Base-by-base conservation (phyloP, 306 rosid species). In the Dalbergia oliveri region DNA sequence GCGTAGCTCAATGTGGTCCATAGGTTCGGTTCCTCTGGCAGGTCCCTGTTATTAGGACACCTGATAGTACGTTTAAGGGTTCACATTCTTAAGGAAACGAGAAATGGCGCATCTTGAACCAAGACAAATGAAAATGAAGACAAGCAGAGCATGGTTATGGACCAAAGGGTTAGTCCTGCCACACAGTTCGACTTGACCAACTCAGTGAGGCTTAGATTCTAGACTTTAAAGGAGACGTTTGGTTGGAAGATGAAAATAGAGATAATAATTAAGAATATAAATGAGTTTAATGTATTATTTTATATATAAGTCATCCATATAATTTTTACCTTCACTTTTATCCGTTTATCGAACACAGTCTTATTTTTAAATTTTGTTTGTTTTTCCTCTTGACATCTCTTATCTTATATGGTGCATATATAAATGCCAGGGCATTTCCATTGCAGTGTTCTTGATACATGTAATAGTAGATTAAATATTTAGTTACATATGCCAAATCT, bases 31-130 rank as follows among this genome's bases (percentile, higher is more conserved):
- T 49, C 76, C 59, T 14, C 41, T 19, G 7, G 37, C 16, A 23
- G 57, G 76, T 72, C 33, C n/a, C 49, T 47, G 5, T 59, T 18
- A 61, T 66, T 66, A 54, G 75, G 57, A 73, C 77, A 72, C 69
- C 61, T 72, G 73, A 51, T 18, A 13, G 72, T 47, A 80, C 79
- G 33, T 75, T 59, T 11, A 31, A 41, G 15, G 33, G 13, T n/a
- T n/a, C 11, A 31, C 54, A 79, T 19, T 61, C 31, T 34, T 13
- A 16, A 51, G 14, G 41, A 51, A 76, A 79, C 72, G 9, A 19
- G n/a, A 26, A 64, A 66, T 2, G 3, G 7, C 4, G 34, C 39
- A 54, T 61, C 6, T 12, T 69, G 8, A 73, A 66, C 39, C 49
- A 45, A 64, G 50, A 72, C 19, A 47, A 0, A 37, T 4, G 7